Evolutionary conservation across 164 flowering plant genomes (phyloP), one percentile per base, ranked within the genome.

Genomic region (Tetrastigma voinierianum): DNA sequence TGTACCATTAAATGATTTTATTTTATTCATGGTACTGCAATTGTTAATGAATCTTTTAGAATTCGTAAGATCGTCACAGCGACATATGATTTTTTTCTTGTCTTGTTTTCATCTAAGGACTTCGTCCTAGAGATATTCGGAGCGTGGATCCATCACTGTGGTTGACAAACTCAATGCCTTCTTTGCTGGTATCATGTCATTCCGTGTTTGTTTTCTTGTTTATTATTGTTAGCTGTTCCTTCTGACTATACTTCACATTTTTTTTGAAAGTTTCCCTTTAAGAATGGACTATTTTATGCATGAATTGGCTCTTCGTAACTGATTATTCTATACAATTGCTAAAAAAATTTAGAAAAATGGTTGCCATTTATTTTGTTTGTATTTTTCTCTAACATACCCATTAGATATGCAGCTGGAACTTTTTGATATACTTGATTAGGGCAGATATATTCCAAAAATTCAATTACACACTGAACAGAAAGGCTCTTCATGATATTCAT

Each of bases 81-180:
- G 0, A 32, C 40, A 32, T 32, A 4, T 32, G 40, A 32, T 32
- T 32, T 32, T 32, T 32, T 32, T 48, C 2, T 58, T 32, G 32
- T 64, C 18, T 23, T 55, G 49, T 25, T 52, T 70, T 48, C 25
- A 10, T 58, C 6, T 60, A 84, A 95, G 98, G 97, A 66, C 97
- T 95, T 74, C 96, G 98, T 51, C 97, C 88, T 48, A 88, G 98
- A 48, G 98, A 95, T 76, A 77, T 95, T 53, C 83, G 97, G 56
- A 95, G 94, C 62, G 89, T 95, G 66, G 99, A 95, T 84, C 97
- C 97, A 60, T 92, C 99, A 7, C 77, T 95, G 74, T 90, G 97
- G 90, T 69, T 95, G 82, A 95, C 93, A 65, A 92, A 95, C 66
- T 82, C 97, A 20, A 80, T 88, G 93, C 99, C 99, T 46, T 79